Conservation (phyloP, 306 rosid species). For the Cajanus cajan region DNA sequence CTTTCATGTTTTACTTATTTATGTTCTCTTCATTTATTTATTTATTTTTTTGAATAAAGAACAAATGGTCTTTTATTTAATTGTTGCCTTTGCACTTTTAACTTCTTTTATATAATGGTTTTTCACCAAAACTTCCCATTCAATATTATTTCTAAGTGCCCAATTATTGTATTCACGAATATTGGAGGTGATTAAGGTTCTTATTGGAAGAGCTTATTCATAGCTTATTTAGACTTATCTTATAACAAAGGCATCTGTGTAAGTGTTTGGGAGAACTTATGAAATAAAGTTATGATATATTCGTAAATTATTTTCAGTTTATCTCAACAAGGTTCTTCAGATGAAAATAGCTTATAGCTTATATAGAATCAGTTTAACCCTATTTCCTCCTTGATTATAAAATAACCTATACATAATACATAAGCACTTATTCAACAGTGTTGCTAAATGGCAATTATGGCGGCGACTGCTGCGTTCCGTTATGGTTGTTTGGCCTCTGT, state of each 20-base stretch:
- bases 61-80: neutral
- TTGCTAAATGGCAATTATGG: too few species aligned
- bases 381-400: neutral
- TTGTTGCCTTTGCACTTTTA: neutral
- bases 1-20: neutral
- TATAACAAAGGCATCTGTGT: neutral
- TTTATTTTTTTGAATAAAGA: too few species aligned
- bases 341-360: neutral
- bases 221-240: neutral
- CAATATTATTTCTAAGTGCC: too few species aligned
- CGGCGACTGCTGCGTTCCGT: too few species aligned
- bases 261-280: neutral
- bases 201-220: neutral
- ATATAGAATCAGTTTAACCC: neutral
- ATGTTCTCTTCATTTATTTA: too few species aligned
- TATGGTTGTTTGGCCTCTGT: too few species aligned
- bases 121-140: neutral
- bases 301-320: neutral
- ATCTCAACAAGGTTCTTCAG: neutral
- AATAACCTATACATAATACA: neutral
- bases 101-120: neutral
- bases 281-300: too few species aligned
- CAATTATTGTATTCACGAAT: conserved; percentile 15
- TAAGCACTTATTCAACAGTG: neutral
- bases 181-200: neutral